These are phyloP conservation scores for Suillus subluteus DNA, from an alignment of 768 basidiomycete genomes.

Conservation along the genomic window DNA sequence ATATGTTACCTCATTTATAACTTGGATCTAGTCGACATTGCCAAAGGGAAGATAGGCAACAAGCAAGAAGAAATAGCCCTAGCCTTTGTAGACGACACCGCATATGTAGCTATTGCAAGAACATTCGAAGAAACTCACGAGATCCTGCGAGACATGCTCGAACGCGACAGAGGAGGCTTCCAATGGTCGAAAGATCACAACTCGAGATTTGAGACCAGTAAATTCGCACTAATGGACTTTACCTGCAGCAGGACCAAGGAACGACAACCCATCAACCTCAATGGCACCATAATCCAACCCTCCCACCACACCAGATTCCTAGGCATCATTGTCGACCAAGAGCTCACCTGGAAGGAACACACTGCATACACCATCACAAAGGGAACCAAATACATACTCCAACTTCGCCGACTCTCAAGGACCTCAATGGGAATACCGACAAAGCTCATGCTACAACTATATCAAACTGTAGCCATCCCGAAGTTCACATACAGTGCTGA, in stretches of 20 bases:
- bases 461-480: too few relatives aligned
- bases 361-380: too few relatives aligned
- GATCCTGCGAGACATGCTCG: constrained; percentile 32
- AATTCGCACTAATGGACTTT: constrained; percentile 27
- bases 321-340: constrained; percentile 9
- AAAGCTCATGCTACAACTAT: too few relatives aligned
- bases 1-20: constrained; percentile 39
- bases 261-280: constrained; percentile 1
- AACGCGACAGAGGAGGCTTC: constrained; percentile 15
- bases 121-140: constrained; percentile 25
- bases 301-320: constrained; percentile 2
- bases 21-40: constrained; percentile 18
- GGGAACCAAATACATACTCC: too few relatives aligned
- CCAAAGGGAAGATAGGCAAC: not conserved
- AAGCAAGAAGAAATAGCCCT: constrained; percentile 20
- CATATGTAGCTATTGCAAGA: constrained; percentile 26
- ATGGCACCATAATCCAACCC: not conserved
- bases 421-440: too few relatives aligned
- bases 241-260: not conserved
- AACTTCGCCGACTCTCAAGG: too few relatives aligned
- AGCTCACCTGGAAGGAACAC: too few relatives aligned
- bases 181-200: constrained; percentile 27
- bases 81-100: constrained; percentile 37
- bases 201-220: constrained; percentile 24
- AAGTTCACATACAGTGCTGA: too few relatives aligned